Evolutionary conservation across 163 green algal genomes (phyloP), one percentile per base, ranked within the genome.

Genomic region (Scenedesmus sp.): DNA sequence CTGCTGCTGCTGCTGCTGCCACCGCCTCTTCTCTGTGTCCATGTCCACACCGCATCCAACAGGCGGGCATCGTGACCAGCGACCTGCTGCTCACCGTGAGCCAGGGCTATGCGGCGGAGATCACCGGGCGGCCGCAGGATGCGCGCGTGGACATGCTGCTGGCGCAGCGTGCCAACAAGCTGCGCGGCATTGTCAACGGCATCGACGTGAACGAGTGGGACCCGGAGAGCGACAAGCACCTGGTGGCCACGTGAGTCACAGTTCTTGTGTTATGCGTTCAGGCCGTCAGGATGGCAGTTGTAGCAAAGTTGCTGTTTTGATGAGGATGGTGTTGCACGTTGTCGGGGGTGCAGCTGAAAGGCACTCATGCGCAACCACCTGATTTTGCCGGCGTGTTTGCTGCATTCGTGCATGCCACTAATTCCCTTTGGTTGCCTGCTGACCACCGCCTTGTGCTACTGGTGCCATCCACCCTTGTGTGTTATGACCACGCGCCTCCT

Each of bases 161-260:
- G 74, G 86, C 84, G 18, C 64, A 90, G 85, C 76, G 88, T 1
- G 55, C 57, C 1, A 23, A 70, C 26, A 64, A 87, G 12, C 83
- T 98, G 77, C 92, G 93, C 26, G 97, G 97, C 73, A 97, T 99
- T 90, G 93, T 96, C 54, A 99, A 99, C 91, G 97, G 97, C 82
- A 97, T 99, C 26, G 97, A 99, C 93, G 92, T 91, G 23, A 23
- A 59, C 0, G 95, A 97, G 81, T 99, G 97, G 97, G 92, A 97
- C 89, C 97, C 97, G 20, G 88, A 82, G 4, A 95, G 91, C 0
- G 97, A 99, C 91, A 79, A 91, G 10, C 92, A 97, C 93, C 57
- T 91, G n/a, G 74, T 10, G 16, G 74, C 74, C 2, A 74, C 9
- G 87, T 91, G 52, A 59, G 74, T 46, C 52, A 66, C 81, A 26